These are phyloP conservation scores for Stellera chamaejasme DNA, from an alignment of 345 rosid genomes.

Conservation along the genomic window DNA sequence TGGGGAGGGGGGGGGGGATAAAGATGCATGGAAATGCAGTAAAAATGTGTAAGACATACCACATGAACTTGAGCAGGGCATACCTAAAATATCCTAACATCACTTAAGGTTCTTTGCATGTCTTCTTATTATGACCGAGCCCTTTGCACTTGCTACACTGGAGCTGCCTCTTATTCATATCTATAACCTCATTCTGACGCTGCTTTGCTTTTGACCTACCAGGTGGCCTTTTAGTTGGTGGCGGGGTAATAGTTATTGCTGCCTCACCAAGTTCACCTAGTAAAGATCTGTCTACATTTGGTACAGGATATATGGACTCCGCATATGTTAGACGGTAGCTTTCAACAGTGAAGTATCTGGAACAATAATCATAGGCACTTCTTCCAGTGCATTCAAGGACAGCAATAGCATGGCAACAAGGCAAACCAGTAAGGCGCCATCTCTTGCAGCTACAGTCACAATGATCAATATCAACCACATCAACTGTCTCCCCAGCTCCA, in stretches of 20 bases:
- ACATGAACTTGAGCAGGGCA: conserved; percentile 12
- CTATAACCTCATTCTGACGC: conserved; percentile 53
- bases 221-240: conserved; percentile 76
- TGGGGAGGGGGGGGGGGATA: no score
- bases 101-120: conserved; percentile 57
- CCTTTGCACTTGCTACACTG: conserved; percentile 99
- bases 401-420: conserved; percentile 83
- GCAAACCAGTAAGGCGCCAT: conserved; percentile 69
- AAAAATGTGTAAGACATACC: not conserved
- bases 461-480: conserved; percentile 48
- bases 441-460: conserved; percentile 80
- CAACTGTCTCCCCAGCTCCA: conserved; percentile 55
- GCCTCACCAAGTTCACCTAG: conserved; percentile 32
- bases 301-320: conserved; percentile 74
- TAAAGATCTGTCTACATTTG: conserved; percentile 54
- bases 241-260: conserved; percentile 59
- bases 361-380: conserved; percentile 74
- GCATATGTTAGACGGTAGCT: conserved; percentile 46
- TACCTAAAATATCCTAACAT: conserved; percentile 18
- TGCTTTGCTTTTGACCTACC: conserved; percentile 79
- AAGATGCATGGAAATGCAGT: conserved; percentile 7
- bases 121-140: conserved; percentile 89
- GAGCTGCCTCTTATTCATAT: conserved; percentile 67
- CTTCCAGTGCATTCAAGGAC: conserved; percentile 48
- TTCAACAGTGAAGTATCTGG: conserved; percentile 51